Evolutionary conservation across 768 basidiomycete genomes (phyloP), one percentile per base, ranked within the genome.

Genomic region (Panaeolus papilionaceus): DNA sequence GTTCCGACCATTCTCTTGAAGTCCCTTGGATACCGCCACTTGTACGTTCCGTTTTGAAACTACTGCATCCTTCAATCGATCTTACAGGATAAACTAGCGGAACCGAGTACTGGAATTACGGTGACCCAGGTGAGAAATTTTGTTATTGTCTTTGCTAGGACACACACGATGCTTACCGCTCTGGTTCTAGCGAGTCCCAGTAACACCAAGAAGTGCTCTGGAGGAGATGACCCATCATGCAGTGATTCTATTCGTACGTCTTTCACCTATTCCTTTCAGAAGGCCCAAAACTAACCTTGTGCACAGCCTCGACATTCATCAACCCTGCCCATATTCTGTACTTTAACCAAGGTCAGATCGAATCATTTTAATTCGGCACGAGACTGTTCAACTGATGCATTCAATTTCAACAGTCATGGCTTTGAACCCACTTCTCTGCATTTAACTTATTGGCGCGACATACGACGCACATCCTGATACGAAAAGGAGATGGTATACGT

Each of bases 1-100:
- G 83, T 87, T 8, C 85, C 86, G 4, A 86, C 84, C 5, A 80
- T 87, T 69, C 75, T 87, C 51, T 82, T 82, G 37, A 76, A 79
- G 63, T 69, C 37, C 38, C 73, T 85, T 14, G 86, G 85, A 18
- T 87, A 88, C 71, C 78, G 72, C 47, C 86, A 86, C 66, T 85
- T 77, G 78, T 79, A 79, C 75, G 85, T 71, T 64, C 23, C 38
- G 4, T 10, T 72, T 61, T 14, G 3, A 18, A 58, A 7, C 11
- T 12, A 28, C 28, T 28, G 54, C 28, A 37, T 12, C 12, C 8
- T 58, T 16, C 4, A 6, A 33, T 37, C 3, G 33, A 14, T 2
- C 54, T 58, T 3, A 58, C 28, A 14, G 6, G 12, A 33, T 16
- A 33, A 58, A 7, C 28, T 64, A 74, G 78, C 58, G 72, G 54